phyloP scores from a whole-genome alignment of 768 basidiomycete genomes.

The Arthromyces matolae region DNA sequence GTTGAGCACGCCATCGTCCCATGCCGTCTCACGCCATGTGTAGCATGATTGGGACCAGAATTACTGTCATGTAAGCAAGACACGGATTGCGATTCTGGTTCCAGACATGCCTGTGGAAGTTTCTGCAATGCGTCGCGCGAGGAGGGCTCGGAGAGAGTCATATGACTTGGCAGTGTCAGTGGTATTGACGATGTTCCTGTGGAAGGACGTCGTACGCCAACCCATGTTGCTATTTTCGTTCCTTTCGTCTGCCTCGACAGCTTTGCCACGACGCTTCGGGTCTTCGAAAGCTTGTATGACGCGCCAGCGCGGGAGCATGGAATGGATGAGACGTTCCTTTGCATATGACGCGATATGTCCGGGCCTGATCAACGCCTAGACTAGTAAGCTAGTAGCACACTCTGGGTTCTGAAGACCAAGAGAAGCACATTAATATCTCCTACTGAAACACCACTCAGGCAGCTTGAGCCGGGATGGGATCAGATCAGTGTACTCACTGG shows the following conservation, averaged over 20 bases:
- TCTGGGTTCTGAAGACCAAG: no score
- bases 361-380: background rate
- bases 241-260: background rate
- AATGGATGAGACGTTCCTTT: background rate
- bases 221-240: background rate
- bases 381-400: no score
- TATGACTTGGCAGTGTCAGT: no score
- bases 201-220: background rate
- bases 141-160: slow-evolving; percentile 10
- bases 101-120: no score
- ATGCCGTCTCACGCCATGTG: no score
- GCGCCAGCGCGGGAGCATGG: slow-evolving; percentile 7
- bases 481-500: slow-evolving; percentile 1
- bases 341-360: slow-evolving; percentile 1
- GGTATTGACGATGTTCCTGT: slow-evolving; percentile 9
- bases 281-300: slow-evolving; percentile 11
- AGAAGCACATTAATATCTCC: no score
- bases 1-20: no score
- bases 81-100: no score
- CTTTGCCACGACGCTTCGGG: slow-evolving; percentile 4
- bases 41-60: no score
- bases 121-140: slow-evolving; percentile 5
- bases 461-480: no score
- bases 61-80: no score
- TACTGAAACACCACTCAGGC: background rate